Evolutionary conservation across 2,329 filamentous ascomycete genomes (phyloP).

Genomic region (Aspergillus neoniger): DNA sequence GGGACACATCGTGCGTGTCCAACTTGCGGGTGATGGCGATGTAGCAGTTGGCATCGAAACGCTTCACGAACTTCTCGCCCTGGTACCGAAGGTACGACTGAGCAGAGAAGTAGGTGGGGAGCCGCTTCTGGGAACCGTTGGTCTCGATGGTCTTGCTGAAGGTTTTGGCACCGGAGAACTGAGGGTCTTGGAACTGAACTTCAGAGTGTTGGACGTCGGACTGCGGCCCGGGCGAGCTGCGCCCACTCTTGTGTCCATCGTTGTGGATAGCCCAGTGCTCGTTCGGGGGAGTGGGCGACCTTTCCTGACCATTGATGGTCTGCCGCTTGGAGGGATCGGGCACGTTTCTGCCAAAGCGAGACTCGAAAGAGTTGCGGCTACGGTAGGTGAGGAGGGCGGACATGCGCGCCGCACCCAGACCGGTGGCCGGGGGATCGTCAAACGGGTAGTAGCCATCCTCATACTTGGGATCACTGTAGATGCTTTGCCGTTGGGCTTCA

Average conservation of each 20-base stretch:
- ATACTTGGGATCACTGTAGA: slow-evolving; percentile 98
- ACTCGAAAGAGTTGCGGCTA: slow-evolving; percentile 94
- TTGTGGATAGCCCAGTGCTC: slow-evolving; percentile 82
- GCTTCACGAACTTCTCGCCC: slow-evolving; percentile 91
- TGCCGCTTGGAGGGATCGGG: slow-evolving; percentile 82
- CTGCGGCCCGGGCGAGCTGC: slow-evolving; percentile 30
- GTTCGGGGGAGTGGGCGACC: slow-evolving; percentile 63
- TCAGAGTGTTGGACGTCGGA: slow-evolving; percentile 23
- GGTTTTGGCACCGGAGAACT: slow-evolving; percentile 67
- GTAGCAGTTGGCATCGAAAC: slow-evolving; percentile 98
- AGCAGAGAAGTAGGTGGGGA: slow-evolving; percentile 92
- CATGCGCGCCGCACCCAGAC: slow-evolving; percentile 93
- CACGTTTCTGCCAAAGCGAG: slow-evolving; percentile 88
- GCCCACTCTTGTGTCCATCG: slow-evolving; percentile 65
- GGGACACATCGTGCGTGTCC: slow-evolving; percentile 92
- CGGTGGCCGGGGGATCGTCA: slow-evolving; percentile 80
- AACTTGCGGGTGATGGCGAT: slow-evolving; percentile 98
- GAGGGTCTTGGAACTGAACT: slow-evolving; percentile 60
- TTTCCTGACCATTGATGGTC: slow-evolving; percentile 71
- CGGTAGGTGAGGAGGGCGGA: slow-evolving; percentile 93
- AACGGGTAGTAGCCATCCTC: slow-evolving; percentile 94
- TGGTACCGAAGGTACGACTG: slow-evolving; percentile 98
- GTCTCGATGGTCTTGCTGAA: slow-evolving; percentile 49
- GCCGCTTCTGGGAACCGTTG: slow-evolving; percentile 38
- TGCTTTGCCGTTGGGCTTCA: slow-evolving; percentile 63